Evolutionary conservation across 805 yeast species (phyloP).

Genomic region (Cyberlindnera mycetangii): DNA sequence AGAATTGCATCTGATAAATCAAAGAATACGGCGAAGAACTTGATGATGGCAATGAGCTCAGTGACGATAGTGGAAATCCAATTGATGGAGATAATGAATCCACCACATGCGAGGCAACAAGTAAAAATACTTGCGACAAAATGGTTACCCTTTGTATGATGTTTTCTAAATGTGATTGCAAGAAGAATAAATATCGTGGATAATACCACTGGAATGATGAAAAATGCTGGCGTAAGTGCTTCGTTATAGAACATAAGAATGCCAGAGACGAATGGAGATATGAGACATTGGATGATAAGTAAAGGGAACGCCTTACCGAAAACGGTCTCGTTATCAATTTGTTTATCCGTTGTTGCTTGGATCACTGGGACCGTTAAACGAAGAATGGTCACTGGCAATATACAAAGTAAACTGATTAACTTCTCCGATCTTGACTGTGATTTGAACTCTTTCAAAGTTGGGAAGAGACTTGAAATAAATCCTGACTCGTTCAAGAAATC

Average conservation of each 20-base stretch:
- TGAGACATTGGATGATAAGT: conserved; percentile 30
- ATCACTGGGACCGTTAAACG: conserved; percentile 36
- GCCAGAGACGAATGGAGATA: conserved; percentile 28
- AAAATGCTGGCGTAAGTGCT: neutral
- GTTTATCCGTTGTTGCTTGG: conserved; percentile 25
- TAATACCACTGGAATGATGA: conserved; percentile 9
- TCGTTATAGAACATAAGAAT: conserved; percentile 18
- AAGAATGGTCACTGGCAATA: conserved; percentile 34
- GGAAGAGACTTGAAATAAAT: conserved; percentile 22
- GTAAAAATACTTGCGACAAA: neutral
- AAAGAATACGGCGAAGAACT: conserved; percentile 56
- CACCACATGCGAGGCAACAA: conserved; percentile 38
- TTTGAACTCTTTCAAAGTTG: conserved; percentile 31
- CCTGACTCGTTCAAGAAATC: conserved; percentile 6
- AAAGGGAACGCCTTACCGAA: conserved; percentile 23
- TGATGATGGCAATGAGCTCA: conserved; percentile 59
- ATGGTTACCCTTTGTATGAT: neutral
- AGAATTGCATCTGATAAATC: conserved; percentile 73
- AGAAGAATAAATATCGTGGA: conserved; percentile 3
- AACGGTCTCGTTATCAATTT: conserved; percentile 20
- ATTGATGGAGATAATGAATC: conserved; percentile 64
- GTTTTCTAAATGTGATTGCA: conserved; percentile 1
- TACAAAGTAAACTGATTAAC: conserved; percentile 30
- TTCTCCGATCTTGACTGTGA: conserved; percentile 27
- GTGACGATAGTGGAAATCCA: conserved; percentile 58